A percentile compares a stretch with the other conserved stretches of the same genome.
Evolutionary conservation across 768 basidiomycete species (phyloP).

Genomic region (Crepidotus variabilis): DNA sequence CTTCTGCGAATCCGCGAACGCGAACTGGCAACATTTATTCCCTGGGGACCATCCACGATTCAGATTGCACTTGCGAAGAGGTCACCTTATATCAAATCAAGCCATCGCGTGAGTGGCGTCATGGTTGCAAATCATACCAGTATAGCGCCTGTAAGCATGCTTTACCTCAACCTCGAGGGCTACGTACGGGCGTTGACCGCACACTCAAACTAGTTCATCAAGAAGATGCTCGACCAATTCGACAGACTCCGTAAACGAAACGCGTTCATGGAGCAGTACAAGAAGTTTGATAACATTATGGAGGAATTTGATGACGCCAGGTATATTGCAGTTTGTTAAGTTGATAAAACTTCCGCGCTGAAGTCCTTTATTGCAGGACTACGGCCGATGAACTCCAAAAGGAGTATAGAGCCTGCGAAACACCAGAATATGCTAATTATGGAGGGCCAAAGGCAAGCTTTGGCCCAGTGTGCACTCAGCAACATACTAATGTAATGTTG

Average conservation of each 20-base stretch:
- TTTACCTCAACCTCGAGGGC: background rate
- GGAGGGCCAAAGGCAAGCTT: conserved; percentile 17
- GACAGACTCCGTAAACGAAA: conserved; percentile 83
- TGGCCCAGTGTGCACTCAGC: background rate
- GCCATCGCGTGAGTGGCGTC: conserved; percentile 93
- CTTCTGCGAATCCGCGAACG: conserved; percentile 94
- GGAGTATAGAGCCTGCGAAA: conserved; percentile 96
- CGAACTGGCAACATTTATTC: conserved; percentile 95
- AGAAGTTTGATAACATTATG: conserved; percentile 89
- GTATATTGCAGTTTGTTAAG: conserved; percentile 33
- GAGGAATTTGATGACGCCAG: conserved; percentile 98
- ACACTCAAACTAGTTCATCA: conserved; percentile 65
- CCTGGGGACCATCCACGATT: conserved; percentile 98
- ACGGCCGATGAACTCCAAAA: conserved; percentile 85
- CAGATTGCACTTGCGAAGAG: conserved; percentile 93
- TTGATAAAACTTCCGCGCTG: background rate
- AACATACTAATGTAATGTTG: background rate
- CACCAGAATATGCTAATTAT: conserved; percentile 88
- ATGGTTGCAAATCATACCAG: conserved; percentile 99
- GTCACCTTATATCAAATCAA: conserved; percentile 83
- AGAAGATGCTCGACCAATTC: conserved; percentile 94
- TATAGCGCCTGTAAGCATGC: conserved; percentile 74
- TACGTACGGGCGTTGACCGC: background rate
- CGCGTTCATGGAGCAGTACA: conserved; percentile 96
- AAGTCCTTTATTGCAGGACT: conserved; percentile 46